phyloP scores from a whole-genome alignment of 2,329 filamentous ascomycete genomes.

The Apiospora sp. region DNA sequence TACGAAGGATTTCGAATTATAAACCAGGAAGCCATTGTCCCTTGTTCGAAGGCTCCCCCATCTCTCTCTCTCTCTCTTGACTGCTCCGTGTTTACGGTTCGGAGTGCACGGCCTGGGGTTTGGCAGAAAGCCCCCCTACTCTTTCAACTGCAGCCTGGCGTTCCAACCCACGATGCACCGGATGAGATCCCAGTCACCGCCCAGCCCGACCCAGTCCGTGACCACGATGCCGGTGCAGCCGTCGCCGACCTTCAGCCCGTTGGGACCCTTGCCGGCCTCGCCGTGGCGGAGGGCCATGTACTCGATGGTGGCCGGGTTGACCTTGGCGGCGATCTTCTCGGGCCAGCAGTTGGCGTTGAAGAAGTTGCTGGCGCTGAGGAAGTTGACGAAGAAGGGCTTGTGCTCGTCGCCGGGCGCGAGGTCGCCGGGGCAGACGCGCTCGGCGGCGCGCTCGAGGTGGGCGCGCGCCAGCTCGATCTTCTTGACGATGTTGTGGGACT shows the following conservation, averaged over 20 bases:
- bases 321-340: conserved; percentile 84
- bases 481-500: conserved; percentile 76
- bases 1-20: neutral
- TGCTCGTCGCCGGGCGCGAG: conserved; percentile 43
- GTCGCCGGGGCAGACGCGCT: conserved; percentile 53
- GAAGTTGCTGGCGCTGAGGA: conserved; percentile 90
- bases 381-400: conserved; percentile 84
- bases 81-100: neutral
- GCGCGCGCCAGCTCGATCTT: conserved; percentile 79
- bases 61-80: neutral
- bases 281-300: conserved; percentile 68
- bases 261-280: conserved; percentile 57
- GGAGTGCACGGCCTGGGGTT: neutral
- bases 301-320: conserved; percentile 79
- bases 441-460: conserved; percentile 78
- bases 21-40: neutral
- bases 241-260: conserved; percentile 65
- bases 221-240: conserved; percentile 88
- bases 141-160: conserved; percentile 64
- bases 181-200: conserved; percentile 90
- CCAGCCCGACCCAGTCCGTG: conserved; percentile 89
- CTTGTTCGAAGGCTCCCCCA: neutral
- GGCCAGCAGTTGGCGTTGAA: conserved; percentile 94
- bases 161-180: conserved; percentile 93
- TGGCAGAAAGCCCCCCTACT: conserved; percentile 35